Percentiles rank a stretch among this genome's conserved stretches.
These are phyloP conservation scores for Ophiocordyceps camponoti-saundersi DNA, from an alignment of 2,329 filamentous ascomycete species.

Conservation along the genomic window DNA sequence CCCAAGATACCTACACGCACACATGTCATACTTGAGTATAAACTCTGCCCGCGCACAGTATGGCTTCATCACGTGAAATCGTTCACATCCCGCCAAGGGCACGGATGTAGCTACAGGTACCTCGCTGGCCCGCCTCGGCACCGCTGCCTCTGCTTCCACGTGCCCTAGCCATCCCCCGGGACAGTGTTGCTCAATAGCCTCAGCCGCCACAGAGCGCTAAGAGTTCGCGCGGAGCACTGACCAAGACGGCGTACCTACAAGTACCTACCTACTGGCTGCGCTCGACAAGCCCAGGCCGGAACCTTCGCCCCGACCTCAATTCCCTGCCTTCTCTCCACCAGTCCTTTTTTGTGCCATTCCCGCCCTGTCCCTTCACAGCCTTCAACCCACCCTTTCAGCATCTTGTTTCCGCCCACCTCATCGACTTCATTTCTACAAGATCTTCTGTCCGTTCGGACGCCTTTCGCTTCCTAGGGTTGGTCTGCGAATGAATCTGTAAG, in stretches of 20 bases:
- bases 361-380: conserved; percentile 16
- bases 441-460: conserved; percentile 7
- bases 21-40: neutral
- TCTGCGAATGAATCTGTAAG: conserved; percentile 34
- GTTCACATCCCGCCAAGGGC: neutral
- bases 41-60: neutral
- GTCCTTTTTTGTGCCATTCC: conserved; percentile 18
- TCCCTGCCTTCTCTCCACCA: conserved; percentile 17
- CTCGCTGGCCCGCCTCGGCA: neutral
- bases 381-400: conserved; percentile 9
- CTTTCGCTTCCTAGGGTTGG: conserved; percentile 18
- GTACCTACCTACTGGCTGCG: neutral
- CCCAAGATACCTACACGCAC: neutral
- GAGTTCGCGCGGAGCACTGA: no score
- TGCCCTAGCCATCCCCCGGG: neutral
- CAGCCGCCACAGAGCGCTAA: neutral
- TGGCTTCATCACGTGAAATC: neutral
- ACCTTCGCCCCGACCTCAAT: conserved; percentile 12
- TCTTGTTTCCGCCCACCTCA: conserved; percentile 2
- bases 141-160: neutral
- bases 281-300: conserved; percentile 2
- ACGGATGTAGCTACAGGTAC: neutral
- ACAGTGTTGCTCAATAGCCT: neutral
- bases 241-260: neutral
- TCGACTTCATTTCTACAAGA: conserved; percentile 9